phyloP scores from a whole-genome alignment of 345 rosid species.

The Combretum micranthum region DNA sequence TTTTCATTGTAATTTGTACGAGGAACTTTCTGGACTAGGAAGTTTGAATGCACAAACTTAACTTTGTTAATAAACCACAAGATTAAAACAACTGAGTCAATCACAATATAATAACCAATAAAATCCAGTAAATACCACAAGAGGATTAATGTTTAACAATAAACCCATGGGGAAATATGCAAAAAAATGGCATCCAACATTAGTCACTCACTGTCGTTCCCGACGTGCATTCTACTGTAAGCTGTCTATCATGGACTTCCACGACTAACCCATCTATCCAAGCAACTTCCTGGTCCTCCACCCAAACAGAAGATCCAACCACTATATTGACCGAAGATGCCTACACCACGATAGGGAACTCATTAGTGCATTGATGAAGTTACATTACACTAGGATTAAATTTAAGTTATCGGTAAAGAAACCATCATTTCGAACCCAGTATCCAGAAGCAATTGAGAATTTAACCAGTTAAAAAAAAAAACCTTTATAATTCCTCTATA shows the following conservation, averaged over 20 bases:
- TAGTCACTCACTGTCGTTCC: slow-evolving; percentile 53
- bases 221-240: slow-evolving; percentile 51
- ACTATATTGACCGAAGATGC: slow-evolving; percentile 41
- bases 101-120: background rate
- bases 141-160: background rate
- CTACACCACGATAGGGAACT: slow-evolving; percentile 21
- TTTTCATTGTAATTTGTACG: too few species aligned
- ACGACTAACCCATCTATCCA: slow-evolving; percentile 91
- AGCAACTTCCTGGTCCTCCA: slow-evolving; percentile 69
- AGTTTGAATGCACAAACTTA: background rate
- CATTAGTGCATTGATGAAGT: too few species aligned
- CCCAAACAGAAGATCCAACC: slow-evolving; percentile 84
- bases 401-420: too few species aligned
- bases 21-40: background rate
- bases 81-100: background rate
- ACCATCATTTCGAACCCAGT: too few species aligned
- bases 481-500: too few species aligned
- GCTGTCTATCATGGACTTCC: slow-evolving; percentile 44
- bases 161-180: background rate
- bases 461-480: too few species aligned
- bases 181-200: background rate
- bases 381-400: too few species aligned
- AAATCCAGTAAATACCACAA: background rate
- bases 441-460: too few species aligned
- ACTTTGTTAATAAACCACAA: background rate